Evolutionary conservation across 129 eudicot genomes (phyloP), one percentile per base, ranked within the genome.

Genomic region (Rutidosis leptorrhynchoides): DNA sequence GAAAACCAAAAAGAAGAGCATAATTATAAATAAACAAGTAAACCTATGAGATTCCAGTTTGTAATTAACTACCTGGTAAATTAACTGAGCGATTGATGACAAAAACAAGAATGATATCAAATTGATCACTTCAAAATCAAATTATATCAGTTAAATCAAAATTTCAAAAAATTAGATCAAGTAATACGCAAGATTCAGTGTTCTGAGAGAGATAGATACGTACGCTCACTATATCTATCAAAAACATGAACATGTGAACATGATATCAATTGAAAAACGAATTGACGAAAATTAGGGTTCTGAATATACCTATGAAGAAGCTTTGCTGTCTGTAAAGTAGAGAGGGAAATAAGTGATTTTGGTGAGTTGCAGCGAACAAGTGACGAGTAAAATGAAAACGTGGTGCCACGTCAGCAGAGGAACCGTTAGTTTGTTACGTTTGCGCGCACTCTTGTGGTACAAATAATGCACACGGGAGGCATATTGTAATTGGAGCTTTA

Each of bases 71-170:
- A 58, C 74, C 60, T 40, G 43, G 10, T 19, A 26, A 43, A 49
- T 32, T 30, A 56, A 53, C 43, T 29, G 20, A 76, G 1, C 10
- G 45, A 60, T 62, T 30, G 55, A 74, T 62, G 79, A 66, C 33
- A 58, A 74, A 56, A 70, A 62, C 80, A 48, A 79, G 79, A 66
- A 59, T 72, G 60, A 78, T 58, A 56, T 79, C 75, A n/a, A 67
- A 60, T 33, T 71, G 49, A 62, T 35, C 69, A 51, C 71, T n/a
- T n/a, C 7, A 45, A 53, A 49, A 46, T 58, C 73, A 57, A 67
- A 78, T 72, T 45, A 53, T 79, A 61, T 43, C 70, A 65, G 42
- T 64, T 71, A 81, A 71, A 64, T 37, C 57, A 30, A 65, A 58
- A 35, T 26, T 54, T 75, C 52, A 68, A 23, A 25, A 67, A 64